phyloP scores from a whole-genome alignment of 345 rosid genomes.

The Eucalyptus pauciflora region DNA sequence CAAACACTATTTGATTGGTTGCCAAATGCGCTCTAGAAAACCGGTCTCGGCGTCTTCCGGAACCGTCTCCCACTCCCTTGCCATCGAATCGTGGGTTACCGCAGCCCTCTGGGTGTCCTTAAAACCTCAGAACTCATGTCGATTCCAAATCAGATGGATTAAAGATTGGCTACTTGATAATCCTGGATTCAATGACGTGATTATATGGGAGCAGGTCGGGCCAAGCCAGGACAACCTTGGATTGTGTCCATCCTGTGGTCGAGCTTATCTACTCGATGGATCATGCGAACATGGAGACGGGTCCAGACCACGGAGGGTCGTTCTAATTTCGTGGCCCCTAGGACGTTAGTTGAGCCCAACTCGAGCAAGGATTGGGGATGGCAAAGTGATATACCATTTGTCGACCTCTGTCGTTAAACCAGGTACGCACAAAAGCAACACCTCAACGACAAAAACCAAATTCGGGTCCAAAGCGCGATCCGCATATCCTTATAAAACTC shows the following conservation, averaged over 20 bases:
- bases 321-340: neutral
- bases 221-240: neutral
- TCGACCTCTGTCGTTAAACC: neutral
- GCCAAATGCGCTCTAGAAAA: accelerated
- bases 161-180: too few relatives aligned
- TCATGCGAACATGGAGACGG: neutral
- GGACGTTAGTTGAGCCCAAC: neutral
- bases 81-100: accelerated
- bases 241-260: neutral
- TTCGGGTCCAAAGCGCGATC: neutral
- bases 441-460: neutral
- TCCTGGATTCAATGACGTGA: accelerated
- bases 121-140: neutral
- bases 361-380: neutral
- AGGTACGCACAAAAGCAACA: neutral
- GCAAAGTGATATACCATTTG: neutral
- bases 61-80: neutral
- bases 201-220: neutral
- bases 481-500: neutral
- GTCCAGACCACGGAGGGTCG: neutral
- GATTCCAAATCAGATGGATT: neutral
- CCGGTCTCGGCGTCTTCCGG: accelerated
- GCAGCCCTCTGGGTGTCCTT: accelerated
- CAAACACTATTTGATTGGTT: too few relatives aligned
- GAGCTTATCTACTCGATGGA: neutral